A percentile compares a stretch with the other conserved stretches of the same genome.
phyloP scores from a whole-genome alignment of 202 grass and related monocot species.

The Carex arenaria region DNA sequence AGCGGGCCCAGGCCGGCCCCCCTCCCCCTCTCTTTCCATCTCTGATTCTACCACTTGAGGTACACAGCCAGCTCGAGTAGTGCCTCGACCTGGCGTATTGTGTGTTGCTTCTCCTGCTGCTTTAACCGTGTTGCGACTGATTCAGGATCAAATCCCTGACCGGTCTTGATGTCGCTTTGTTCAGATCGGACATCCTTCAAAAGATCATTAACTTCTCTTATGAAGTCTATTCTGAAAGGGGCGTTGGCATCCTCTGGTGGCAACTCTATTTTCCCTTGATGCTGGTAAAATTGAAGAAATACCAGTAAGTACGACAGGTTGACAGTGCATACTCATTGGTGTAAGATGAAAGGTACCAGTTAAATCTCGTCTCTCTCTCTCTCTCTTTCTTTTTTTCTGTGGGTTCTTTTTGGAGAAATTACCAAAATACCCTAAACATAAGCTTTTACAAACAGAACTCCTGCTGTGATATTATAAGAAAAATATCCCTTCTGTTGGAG shows the following conservation, averaged over 20 bases:
- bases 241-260: slow-evolving; percentile 56
- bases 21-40: too few species aligned
- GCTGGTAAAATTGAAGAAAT: slow-evolving; percentile 28
- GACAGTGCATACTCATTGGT: neutral
- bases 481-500: neutral
- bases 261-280: slow-evolving; percentile 48
- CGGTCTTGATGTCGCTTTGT: slow-evolving; percentile 34
- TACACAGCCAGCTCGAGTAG: slow-evolving; percentile 57
- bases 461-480: neutral
- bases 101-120: slow-evolving; percentile 66
- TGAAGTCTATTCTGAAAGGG: slow-evolving; percentile 77
- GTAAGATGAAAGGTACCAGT: neutral
- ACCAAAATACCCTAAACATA: neutral
- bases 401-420: neutral
- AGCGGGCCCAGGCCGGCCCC: too few species aligned
- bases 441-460: neutral
- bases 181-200: slow-evolving; percentile 66
- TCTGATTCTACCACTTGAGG: slow-evolving; percentile 53
- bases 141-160: slow-evolving; percentile 64
- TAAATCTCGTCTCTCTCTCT: neutral
- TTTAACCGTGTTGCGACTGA: slow-evolving; percentile 62
- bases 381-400: too few species aligned
- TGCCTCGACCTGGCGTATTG: slow-evolving; percentile 57
- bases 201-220: slow-evolving; percentile 48
- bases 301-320: neutral